phyloP scores from a whole-genome alignment of 2,329 filamentous ascomycete genomes.

The Fusarium coicis region DNA sequence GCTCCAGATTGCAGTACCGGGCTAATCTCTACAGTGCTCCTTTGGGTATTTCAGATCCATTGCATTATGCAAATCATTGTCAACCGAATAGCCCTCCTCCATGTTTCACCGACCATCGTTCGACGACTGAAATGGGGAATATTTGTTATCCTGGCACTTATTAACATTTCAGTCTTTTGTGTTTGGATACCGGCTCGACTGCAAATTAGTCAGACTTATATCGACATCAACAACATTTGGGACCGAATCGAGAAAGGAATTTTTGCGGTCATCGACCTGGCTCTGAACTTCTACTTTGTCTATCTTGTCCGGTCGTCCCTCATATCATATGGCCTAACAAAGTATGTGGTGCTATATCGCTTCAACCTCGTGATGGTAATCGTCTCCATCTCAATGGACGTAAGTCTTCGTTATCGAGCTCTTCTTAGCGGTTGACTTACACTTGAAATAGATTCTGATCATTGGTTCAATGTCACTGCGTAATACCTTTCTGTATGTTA shows the following conservation, averaged over 20 bases:
- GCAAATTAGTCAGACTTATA: constrained; percentile 51
- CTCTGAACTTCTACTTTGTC: constrained; percentile 60
- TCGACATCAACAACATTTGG: constrained; percentile 59
- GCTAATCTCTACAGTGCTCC: constrained; percentile 42
- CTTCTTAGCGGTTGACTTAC: not conserved
- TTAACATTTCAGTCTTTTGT: constrained; percentile 61
- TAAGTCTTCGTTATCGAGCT: constrained; percentile 10
- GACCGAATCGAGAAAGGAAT: constrained; percentile 61
- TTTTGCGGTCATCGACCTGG: constrained; percentile 57
- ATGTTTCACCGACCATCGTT: constrained; percentile 51
- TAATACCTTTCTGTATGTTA: constrained; percentile 39
- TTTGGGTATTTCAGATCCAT: constrained; percentile 52
- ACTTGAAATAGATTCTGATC: constrained; percentile 33
- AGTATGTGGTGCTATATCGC: constrained; percentile 58
- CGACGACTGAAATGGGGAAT: constrained; percentile 56
- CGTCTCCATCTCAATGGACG: constrained; percentile 46
- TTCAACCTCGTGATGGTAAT: constrained; percentile 48
- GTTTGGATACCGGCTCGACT: constrained; percentile 63
- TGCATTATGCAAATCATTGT: constrained; percentile 64
- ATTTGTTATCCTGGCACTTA: constrained; percentile 52
- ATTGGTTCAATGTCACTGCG: constrained; percentile 41
- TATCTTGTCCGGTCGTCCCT: constrained; percentile 57
- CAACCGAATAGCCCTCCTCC: constrained; percentile 60
- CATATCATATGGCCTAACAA: constrained; percentile 59
- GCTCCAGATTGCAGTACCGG: not conserved